Evolutionary conservation across 257 asterid species (phyloP), one percentile per base, ranked within the genome.

Genomic region (Solanum corneliomulleri): DNA sequence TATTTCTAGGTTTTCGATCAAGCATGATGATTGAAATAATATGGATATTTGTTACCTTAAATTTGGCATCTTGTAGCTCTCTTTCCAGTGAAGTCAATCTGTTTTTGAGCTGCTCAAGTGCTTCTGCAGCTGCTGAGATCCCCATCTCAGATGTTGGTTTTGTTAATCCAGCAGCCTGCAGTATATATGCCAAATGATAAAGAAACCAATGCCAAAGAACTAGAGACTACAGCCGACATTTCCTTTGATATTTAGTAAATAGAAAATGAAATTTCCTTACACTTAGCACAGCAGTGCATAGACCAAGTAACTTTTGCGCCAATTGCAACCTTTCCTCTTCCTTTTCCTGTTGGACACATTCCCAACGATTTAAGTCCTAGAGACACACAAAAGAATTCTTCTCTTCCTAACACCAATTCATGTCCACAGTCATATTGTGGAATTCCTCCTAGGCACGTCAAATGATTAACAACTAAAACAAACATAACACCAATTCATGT

Each of bases 321-420:
- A 97, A 89, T 86, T 96, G 98, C 87, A 97, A 87, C 86, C 94
- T 93, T 90, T 95, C 99, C 84, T 93, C 97, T 92, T 96, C 99
- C 12, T 92, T 90, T 90, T 94, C 99, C 99, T 97, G 93, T 91
- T 85, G 77, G 88, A 87, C 31, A 81, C 11, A 49, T 81, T 49
- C 9, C 42, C 62, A 47, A 31, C 12, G 18, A n/a, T 49, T 18
- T 5, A 49, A 49, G 18, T 49, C 29, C 45, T 81, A 45, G 7
- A 29, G 44, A 29, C 18, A 16, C 23, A 47, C 15, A 49, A 9
- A 47, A 49, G 27, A 16, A 11, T 29, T 81, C 69, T 81, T 49
- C 66, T 77, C 68, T 87, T 15, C 44, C 39, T 47, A n/a, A 62
- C 49, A 15, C 9, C 27, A 68, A 87, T 13, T 58, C 82, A 13